Percentiles rank a stretch among this genome's conserved stretches.
phyloP scores from a whole-genome alignment of 495 filamentous ascomycete genomes.

The Aspergillus steynii region DNA sequence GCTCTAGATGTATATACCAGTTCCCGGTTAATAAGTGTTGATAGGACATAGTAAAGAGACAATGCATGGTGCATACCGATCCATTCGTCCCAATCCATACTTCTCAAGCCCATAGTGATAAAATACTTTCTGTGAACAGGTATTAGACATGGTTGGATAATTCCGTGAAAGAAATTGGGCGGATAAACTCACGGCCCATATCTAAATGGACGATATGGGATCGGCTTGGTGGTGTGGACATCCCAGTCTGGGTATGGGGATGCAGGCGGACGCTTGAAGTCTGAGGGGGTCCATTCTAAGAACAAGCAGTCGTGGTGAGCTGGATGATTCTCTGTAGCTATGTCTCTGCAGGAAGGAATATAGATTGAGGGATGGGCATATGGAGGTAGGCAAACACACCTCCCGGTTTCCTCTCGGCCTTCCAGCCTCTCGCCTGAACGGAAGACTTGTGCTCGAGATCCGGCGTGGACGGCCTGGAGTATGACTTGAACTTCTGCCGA shows the following conservation, averaged over 20 bases:
- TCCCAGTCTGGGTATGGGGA: constrained; percentile 72
- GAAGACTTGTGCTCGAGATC: neutral
- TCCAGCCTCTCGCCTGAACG: too few relatives aligned
- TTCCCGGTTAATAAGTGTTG: too few relatives aligned
- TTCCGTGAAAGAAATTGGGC: too few relatives aligned
- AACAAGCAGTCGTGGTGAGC: neutral
- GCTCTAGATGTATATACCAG: constrained; percentile 44
- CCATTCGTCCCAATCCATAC: constrained; percentile 79
- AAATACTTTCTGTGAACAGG: constrained; percentile 54
- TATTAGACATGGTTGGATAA: neutral
- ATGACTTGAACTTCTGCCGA: neutral
- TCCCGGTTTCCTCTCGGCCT: neutral
- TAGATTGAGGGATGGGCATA: too few relatives aligned
- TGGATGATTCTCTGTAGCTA: neutral
- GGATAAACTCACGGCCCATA: constrained; percentile 61
- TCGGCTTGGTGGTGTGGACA: constrained; percentile 67
- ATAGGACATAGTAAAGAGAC: too few relatives aligned
- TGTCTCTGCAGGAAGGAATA: neutral
- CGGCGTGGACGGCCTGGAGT: too few relatives aligned
- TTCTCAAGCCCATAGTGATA: constrained; percentile 81
- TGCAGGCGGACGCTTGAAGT: constrained; percentile 69
- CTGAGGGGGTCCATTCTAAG: constrained; percentile 67
- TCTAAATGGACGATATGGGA: constrained; percentile 83
- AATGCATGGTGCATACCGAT: constrained; percentile 49
- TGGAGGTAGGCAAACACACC: neutral